Evolutionary conservation across 2,329 filamentous ascomycete genomes (phyloP).

Genomic region (Aspergillus japonicus): DNA sequence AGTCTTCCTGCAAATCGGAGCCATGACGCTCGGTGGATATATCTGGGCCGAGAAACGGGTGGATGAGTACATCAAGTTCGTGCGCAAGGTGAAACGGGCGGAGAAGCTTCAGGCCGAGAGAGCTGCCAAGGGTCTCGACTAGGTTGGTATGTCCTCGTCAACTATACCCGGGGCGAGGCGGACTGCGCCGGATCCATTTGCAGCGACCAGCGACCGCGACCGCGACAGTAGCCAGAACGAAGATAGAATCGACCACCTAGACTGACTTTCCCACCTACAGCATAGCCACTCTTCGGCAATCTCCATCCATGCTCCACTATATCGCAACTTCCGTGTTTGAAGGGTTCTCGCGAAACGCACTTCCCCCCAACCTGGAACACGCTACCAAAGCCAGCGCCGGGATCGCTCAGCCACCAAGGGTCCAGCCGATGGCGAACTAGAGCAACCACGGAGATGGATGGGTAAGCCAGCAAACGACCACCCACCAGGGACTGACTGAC

Average conservation of each 20-base stretch:
- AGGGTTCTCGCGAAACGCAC: slow-evolving; percentile 4
- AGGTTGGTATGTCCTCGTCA: not conserved
- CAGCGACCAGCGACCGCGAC: not conserved
- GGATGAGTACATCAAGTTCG: slow-evolving; percentile 45
- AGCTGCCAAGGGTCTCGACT: slow-evolving; percentile 17
- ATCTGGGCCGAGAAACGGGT: slow-evolving; percentile 50
- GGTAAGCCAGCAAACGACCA: not conserved
- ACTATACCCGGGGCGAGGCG: not conserved
- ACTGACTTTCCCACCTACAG: not conserved
- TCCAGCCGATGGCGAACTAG: not conserved
- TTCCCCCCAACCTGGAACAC: slow-evolving; percentile 1
- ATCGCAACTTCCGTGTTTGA: slow-evolving; percentile 1
- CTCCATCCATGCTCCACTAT: not conserved
- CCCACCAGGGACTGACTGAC: not conserved
- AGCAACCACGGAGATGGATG: not conserved
- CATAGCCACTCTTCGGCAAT: not conserved
- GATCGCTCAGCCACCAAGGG: not conserved
- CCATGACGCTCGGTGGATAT: slow-evolving; percentile 50
- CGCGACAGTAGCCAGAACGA: not conserved
- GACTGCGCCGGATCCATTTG: not conserved
- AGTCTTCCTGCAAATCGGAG: slow-evolving; percentile 48
- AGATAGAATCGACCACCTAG: not conserved
- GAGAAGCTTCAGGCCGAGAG: slow-evolving; percentile 38
- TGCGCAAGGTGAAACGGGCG: slow-evolving; percentile 43
- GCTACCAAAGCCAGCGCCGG: not conserved